phyloP scores from a whole-genome alignment of 805 yeast species.

The Kluyveromyces dobzhanskii region DNA sequence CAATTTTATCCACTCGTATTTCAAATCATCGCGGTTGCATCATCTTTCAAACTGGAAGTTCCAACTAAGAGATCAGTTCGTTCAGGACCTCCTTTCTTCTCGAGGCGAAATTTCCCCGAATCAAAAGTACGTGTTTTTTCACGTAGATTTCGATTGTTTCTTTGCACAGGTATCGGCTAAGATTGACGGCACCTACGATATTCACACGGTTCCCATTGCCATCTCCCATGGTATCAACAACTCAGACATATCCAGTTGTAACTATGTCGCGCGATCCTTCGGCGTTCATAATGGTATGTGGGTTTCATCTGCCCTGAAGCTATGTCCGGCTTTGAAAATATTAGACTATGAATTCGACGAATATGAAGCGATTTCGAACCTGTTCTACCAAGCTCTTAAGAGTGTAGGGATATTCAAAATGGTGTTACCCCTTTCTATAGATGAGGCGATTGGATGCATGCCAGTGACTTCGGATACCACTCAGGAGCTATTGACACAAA shows the following conservation, averaged over 20 bases:
- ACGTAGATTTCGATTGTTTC: constrained; percentile 90
- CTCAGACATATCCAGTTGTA: constrained; percentile 86
- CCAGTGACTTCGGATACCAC: constrained; percentile 10
- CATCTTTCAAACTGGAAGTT: constrained; percentile 85
- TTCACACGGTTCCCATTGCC: constrained; percentile 49
- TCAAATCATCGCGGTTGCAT: constrained; percentile 76
- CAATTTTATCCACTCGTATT: constrained; percentile 60
- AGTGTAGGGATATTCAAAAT: constrained; percentile 27
- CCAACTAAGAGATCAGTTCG: constrained; percentile 54
- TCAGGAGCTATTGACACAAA: constrained; percentile 18
- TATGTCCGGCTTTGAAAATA: constrained; percentile 60
- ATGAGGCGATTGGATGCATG: constrained; percentile 60
- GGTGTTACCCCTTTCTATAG: constrained; percentile 80
- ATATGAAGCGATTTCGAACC: constrained; percentile 57
- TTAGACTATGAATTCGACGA: constrained; percentile 67
- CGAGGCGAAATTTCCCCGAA: constrained; percentile 7
- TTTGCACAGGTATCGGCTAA: constrained; percentile 80
- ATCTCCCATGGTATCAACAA: constrained; percentile 40
- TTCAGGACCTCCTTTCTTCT: constrained; percentile 35
- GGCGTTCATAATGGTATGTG: constrained; percentile 92
- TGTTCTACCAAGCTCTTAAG: constrained; percentile 52
- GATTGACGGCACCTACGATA: constrained; percentile 35
- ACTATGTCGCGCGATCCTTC: constrained; percentile 69
- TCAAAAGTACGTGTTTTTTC: constrained; percentile 41
- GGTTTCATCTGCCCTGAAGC: constrained; percentile 53